These are phyloP conservation scores for Pulicaria dysenterica DNA, from an alignment of 129 eudicot genomes.

Conservation along the genomic window DNA sequence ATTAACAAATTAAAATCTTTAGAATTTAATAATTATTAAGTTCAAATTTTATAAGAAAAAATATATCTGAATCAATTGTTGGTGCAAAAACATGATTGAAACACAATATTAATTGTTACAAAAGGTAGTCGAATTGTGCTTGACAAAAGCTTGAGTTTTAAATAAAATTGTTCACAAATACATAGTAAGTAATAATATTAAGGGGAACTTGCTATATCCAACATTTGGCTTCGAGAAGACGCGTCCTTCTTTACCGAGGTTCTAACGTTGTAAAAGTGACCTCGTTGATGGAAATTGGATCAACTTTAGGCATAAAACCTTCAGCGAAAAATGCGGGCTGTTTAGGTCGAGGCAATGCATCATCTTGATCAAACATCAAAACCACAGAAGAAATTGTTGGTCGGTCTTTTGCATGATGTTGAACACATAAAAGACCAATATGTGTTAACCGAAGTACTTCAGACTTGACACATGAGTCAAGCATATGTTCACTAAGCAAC, in stretches of 20 bases:
- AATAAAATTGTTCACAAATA: no score
- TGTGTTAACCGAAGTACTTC: slow-evolving; percentile 33
- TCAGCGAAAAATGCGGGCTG: slow-evolving; percentile 36
- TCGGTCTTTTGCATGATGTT: slow-evolving; percentile 37
- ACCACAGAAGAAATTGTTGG: slow-evolving; percentile 40
- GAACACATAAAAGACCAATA: slow-evolving; percentile 38
- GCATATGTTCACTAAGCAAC: not conserved
- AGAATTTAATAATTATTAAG: no score
- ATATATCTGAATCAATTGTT: no score
- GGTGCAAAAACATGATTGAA: no score
- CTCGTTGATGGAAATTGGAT: slow-evolving; percentile 21
- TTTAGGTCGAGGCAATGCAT: slow-evolving; percentile 31
- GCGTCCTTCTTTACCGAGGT: slow-evolving; percentile 18
- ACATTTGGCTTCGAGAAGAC: no score
- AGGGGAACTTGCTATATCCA: not conserved
- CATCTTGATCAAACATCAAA: slow-evolving; percentile 31
- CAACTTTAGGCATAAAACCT: not conserved
- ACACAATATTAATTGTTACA: no score
- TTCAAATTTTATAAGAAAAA: no score
- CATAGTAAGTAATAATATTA: no score
- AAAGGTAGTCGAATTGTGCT: no score
- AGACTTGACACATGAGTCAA: not conserved
- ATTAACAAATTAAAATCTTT: no score
- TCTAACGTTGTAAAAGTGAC: slow-evolving; percentile 10
- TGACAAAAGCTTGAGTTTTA: no score